Conservation (phyloP, 192 early-diverging fungal species). For the Linnemannia zychae region DNA sequence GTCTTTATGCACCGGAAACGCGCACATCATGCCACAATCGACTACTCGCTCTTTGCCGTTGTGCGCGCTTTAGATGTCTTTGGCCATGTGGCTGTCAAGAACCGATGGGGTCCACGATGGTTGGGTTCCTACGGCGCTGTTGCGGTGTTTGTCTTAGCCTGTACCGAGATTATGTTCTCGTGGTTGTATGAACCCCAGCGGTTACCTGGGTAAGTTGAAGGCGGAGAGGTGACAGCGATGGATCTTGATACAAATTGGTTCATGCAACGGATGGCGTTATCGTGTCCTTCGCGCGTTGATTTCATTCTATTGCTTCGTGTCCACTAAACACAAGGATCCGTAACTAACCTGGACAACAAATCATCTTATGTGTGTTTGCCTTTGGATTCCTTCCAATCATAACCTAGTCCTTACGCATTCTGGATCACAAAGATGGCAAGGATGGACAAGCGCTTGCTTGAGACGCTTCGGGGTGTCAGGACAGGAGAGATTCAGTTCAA, state of each 20-base stretch:
- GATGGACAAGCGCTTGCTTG: slow-evolving; percentile 68
- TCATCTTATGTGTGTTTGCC: not conserved
- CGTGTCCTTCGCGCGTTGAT: not conserved
- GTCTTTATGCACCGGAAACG: slow-evolving; percentile 58
- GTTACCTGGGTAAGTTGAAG: slow-evolving; percentile 60
- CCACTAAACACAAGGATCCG: not conserved
- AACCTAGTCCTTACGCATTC: slow-evolving; percentile 66
- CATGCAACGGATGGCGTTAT: too few species aligned
- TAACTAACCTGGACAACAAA: too few species aligned
- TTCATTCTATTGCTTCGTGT: not conserved
- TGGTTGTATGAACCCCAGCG: slow-evolving; percentile 69
- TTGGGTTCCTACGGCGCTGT: slow-evolving; percentile 62
- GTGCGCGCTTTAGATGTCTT: slow-evolving; percentile 66
- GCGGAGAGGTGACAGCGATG: too few species aligned
- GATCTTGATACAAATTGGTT: not conserved
- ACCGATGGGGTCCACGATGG: slow-evolving; percentile 59
- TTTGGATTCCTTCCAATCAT: not conserved
- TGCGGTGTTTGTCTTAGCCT: slow-evolving; percentile 63
- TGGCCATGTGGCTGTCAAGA: slow-evolving; percentile 60
- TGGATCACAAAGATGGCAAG: slow-evolving; percentile 72
- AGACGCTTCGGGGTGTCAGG: slow-evolving; percentile 60
- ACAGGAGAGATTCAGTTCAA: slow-evolving; percentile 56
- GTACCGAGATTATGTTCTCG: slow-evolving; percentile 74
- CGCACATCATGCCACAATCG: slow-evolving; percentile 57
- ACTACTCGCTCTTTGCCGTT: slow-evolving; percentile 70